These are phyloP conservation scores for Auricularia auricula-judae DNA, from an alignment of 768 basidiomycete species.

Conservation along the genomic window DNA sequence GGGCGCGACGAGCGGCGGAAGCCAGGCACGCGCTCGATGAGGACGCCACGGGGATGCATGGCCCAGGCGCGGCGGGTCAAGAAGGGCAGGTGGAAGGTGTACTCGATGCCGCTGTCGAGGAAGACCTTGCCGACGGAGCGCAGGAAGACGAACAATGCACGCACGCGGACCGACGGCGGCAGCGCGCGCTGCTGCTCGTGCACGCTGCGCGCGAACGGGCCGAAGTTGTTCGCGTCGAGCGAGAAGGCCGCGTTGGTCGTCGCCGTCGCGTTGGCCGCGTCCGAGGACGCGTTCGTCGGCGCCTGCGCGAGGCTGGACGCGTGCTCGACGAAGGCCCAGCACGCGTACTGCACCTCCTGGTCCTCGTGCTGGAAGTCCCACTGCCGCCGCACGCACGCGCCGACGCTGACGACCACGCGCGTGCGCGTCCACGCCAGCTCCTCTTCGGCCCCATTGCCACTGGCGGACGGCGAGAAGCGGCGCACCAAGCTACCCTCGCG, in stretches of 20 bases:
- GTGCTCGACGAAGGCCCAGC: slow-evolving; percentile 63
- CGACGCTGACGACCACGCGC: slow-evolving; percentile 51
- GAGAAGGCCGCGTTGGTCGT: slow-evolving; percentile 11
- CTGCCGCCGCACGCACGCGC: slow-evolving; percentile 56
- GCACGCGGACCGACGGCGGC: slow-evolving; percentile 19
- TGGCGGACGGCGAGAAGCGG: not conserved
- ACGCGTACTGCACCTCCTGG: slow-evolving; percentile 69
- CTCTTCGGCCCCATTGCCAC: slow-evolving; percentile 30
- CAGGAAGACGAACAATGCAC: slow-evolving; percentile 68
- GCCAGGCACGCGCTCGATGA: slow-evolving; percentile 63
- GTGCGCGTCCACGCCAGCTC: slow-evolving; percentile 62
- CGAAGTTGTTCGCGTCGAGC: slow-evolving; percentile 29
- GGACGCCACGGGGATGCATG: slow-evolving; percentile 62
- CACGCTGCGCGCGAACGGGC: slow-evolving; percentile 33
- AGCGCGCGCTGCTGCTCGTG: slow-evolving; percentile 20
- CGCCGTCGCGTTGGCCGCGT: slow-evolving; percentile 15
- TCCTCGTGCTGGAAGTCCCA: slow-evolving; percentile 67
- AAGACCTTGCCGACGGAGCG: slow-evolving; percentile 65
- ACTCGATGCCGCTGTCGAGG: slow-evolving; percentile 58
- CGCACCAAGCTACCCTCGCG: not conserved
- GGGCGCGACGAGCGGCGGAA: slow-evolving; percentile 57
- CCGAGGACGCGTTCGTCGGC: slow-evolving; percentile 19
- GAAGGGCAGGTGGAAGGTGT: slow-evolving; percentile 72
- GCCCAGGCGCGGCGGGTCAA: slow-evolving; percentile 73
- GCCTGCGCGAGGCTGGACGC: slow-evolving; percentile 21